Base-by-base conservation (phyloP, 202 grass and related monocot species). In the Tripidium arundinaceum region DNA sequence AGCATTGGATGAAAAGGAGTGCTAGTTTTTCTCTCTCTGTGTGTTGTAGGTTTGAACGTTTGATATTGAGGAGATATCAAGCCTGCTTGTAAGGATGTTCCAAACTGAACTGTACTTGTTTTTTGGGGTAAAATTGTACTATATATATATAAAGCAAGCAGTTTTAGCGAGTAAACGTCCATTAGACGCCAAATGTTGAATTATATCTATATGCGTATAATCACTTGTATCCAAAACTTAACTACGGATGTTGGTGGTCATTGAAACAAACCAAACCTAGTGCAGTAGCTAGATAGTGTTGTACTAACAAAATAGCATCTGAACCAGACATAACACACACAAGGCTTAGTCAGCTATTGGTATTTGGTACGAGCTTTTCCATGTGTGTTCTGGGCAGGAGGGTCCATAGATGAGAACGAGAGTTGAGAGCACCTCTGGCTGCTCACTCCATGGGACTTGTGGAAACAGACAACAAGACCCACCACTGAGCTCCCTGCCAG, bases 381-480 rank as follows among this genome's bases (percentile, higher is more conserved):
- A 64, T 40, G 6, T 50, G 40, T 39, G 68, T 84, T 69, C 78
- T 50, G 49, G 72, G 66, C 41, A 0, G 62, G 25, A 3, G 62
- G 81, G 25, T 68, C 54, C 64, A 81, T 65, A 24, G 50, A 4
- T 21, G 40, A 79, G 52, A 57, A 8, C 7, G 40, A 79, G 52
- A 57, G 52, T 57, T 57, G 52, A 24, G 52, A 57, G 52, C 52
- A 57, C 52, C n/a, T 45, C 43, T 58, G 8, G 36, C 58, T 74
- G 47, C 2, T 78, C 29, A 72, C 50, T 64, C 46, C 68, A 78
- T 73, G 78, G 58, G 80, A 73, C 59, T 58, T 82, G 83, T 74
- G 86, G 66, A 82, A 77, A n/a, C 36, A 72, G 78, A 54, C 87
- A 81, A 36, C 2, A 50, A 74, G 83, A 78, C 87, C 83, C 83